A percentile compares a stretch with the other conserved stretches of the same genome.
Conservation (phyloP, 108 stramenopile species). For the Cyclotella distinguenda region DNA sequence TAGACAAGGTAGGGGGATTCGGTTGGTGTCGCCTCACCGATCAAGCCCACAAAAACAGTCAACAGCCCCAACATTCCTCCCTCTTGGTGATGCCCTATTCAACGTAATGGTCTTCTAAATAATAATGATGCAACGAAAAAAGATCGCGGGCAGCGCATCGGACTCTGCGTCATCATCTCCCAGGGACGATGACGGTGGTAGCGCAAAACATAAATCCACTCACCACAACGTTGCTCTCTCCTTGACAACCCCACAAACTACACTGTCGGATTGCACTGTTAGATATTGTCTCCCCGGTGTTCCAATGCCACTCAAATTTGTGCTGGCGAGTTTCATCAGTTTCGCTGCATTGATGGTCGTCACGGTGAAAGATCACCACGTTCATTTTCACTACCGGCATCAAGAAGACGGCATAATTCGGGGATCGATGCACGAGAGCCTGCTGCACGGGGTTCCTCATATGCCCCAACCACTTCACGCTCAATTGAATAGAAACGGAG, state of each 20-base stretch:
- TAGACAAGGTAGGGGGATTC: no score
- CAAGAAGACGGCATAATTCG: not conserved
- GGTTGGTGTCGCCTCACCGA: no score
- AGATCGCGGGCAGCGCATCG: constrained; percentile 7
- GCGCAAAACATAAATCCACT: constrained; percentile 24
- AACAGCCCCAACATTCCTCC: no score
- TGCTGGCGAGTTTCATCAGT: constrained; percentile 28
- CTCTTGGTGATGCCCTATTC: no score
- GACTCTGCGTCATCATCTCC: not conserved
- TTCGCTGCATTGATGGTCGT: constrained; percentile 37
- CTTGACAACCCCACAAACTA: not conserved
- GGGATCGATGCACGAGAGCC: constrained; percentile 7
- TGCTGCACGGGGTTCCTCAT: constrained; percentile 16
- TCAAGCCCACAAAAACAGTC: no score
- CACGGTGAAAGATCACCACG: constrained; percentile 29
- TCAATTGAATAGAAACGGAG: constrained; percentile 6
- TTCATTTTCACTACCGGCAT: constrained; percentile 10
- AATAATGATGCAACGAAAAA: constrained; percentile 47
- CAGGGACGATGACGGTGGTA: constrained; percentile 17
- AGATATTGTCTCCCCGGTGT: constrained; percentile 28
- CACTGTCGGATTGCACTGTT: not conserved
- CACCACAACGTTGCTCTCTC: constrained; percentile 4
- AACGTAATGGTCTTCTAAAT: no score
- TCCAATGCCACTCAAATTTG: constrained; percentile 23
- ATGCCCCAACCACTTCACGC: constrained; percentile 25